Evolutionary conservation across 1,284 basidiomycete genomes (phyloP).

Genomic region (Moesziomyces parantarcticus): DNA sequence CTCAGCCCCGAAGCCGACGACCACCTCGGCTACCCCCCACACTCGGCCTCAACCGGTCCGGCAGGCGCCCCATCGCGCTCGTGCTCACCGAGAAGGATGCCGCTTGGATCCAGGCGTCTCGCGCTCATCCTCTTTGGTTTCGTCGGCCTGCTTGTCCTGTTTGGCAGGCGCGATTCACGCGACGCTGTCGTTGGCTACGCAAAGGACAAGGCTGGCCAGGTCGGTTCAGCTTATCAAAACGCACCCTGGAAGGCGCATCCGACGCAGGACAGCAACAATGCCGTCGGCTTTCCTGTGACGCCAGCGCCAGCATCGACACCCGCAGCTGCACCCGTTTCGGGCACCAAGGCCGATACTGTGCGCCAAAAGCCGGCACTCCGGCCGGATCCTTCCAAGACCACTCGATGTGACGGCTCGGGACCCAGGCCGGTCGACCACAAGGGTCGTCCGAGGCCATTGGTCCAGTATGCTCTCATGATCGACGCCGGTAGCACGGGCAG

Average conservation of each 20-base stretch:
- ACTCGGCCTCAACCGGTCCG: conserved; percentile 9
- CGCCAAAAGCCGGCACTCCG: conserved; percentile 54
- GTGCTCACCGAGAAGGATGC: conserved; percentile 40
- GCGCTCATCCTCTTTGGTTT: conserved; percentile 38
- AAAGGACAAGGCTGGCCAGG: conserved; percentile 46
- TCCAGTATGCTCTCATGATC: conserved; percentile 94
- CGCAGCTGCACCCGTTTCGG: conserved; percentile 26
- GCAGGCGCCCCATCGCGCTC: conserved; percentile 14
- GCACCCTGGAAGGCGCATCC: conserved; percentile 31
- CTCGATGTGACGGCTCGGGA: conserved; percentile 51
- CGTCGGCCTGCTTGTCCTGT: conserved; percentile 39
- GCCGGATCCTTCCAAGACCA: conserved; percentile 59
- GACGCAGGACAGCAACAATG: conserved; percentile 10
- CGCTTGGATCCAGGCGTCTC: conserved; percentile 37
- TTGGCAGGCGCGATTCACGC: conserved; percentile 38
- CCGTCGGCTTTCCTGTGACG: conserved; percentile 22
- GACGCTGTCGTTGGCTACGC: conserved; percentile 50
- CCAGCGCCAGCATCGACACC: conserved; percentile 8
- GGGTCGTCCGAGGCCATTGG: conserved; percentile 55
- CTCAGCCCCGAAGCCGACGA: conserved; percentile 27
- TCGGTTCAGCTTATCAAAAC: conserved; percentile 32
- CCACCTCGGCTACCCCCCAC: conserved; percentile 20
- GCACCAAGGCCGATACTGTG: conserved; percentile 24
- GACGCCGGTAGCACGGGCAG: conserved; percentile 98
- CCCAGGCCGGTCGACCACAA: conserved; percentile 41